A percentile compares a stretch with the other conserved stretches of the same genome.
Conservation (phyloP, 116 monocot genomes). For the Iris pallida region DNA sequence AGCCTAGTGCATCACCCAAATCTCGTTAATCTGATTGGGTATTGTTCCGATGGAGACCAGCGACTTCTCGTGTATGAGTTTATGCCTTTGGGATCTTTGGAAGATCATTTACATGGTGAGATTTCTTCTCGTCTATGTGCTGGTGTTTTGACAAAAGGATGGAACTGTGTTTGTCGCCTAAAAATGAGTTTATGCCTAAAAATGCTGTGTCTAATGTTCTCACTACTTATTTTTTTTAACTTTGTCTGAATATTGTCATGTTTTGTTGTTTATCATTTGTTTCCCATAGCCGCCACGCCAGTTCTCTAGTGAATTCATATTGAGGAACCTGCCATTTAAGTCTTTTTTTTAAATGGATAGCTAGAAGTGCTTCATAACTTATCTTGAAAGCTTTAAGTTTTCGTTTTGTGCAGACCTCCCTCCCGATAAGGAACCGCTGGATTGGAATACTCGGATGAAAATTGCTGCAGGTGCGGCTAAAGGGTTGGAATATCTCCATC, state of each 20-base stretch:
- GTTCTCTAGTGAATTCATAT: too few relatives aligned
- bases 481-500: conserved; percentile 60
- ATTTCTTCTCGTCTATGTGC: neutral
- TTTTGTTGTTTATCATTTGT: too few relatives aligned
- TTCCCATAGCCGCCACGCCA: too few relatives aligned
- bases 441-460: conserved; percentile 68
- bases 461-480: conserved; percentile 61
- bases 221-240: too few relatives aligned
- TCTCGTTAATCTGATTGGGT: conserved; percentile 70
- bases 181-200: too few relatives aligned
- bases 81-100: conserved; percentile 67
- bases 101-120: conserved; percentile 72
- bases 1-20: conserved; percentile 71
- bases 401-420: conserved; percentile 42
- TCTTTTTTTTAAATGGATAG: too few relatives aligned
- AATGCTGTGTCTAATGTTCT: too few relatives aligned
- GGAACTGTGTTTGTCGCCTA: neutral
- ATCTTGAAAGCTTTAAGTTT: neutral
- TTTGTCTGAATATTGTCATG: too few relatives aligned
- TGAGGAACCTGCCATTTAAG: too few relatives aligned
- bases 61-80: conserved; percentile 80
- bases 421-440: conserved; percentile 42
- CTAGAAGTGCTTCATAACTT: too few relatives aligned
- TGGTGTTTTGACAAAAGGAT: neutral
- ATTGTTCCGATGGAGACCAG: conserved; percentile 80